Evolutionary conservation across 1,139 yeast genomes (phyloP), one percentile per base, ranked within the genome.

Genomic region (Kodamaea ohmeri): DNA sequence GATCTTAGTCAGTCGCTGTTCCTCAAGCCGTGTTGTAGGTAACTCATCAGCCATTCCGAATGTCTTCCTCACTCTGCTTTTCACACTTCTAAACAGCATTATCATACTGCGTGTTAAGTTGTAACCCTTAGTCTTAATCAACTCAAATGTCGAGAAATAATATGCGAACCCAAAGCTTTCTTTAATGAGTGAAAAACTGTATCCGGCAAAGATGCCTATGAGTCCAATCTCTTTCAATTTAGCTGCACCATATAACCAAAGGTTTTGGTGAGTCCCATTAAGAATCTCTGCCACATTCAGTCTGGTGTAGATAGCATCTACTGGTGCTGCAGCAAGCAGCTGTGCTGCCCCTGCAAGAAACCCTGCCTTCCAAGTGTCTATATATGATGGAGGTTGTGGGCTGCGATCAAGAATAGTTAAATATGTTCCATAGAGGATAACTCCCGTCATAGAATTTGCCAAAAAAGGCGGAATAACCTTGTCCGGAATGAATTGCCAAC

Each of bases 301-400:
- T 49, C 97, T 70, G 1, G 95, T 79, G 51, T 84, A 86, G 6
- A 90, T 80, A 6, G 97, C 96, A 60, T 90, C 97, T 3, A 90
- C 74, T 0, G 97, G 97, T 2, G 97, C 95, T 1, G 96, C 96
- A 1, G 89, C 92, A n/a, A 87, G 63, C 13, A 95, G 84, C 51
- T 92, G 96, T 11, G 80, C 78, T 0, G 82, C 78, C 1, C 97
- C 97, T 0, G 97, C 97, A 0, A 86, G 50, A 42, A 82, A 80
- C 0, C 97, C 97, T 0, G 96, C 88, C 38, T 77, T 61, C 65
- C 88, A 78, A 0, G 94, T 80, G 52, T 84, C 89, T 6, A 55
- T 15, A 24, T 29, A 41, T 11, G 38, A 33, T 3, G 38, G 39
- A 2, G 32, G 39, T 7, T 34, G 29, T 1, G 70, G 64, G 2